Base-by-base conservation (phyloP, 805 yeast genomes). In the Lipomyces chichibuensis region DNA sequence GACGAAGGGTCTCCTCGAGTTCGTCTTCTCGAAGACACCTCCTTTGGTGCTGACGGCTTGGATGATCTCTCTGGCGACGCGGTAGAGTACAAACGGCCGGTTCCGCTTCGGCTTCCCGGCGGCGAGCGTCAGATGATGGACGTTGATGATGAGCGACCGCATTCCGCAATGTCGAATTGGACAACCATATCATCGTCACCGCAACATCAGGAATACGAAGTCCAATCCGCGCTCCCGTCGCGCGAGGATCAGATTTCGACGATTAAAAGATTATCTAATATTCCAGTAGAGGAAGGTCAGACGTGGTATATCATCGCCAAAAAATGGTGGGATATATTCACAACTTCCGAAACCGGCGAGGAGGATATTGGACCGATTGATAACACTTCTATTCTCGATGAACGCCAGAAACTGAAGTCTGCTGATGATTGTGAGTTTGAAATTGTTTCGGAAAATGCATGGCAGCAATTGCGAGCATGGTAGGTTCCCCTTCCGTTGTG, bases 281-380 rank as follows among this genome's bases (percentile, higher is more conserved):
- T 53, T 23, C 49, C 64, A 3, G 17, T 62, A 37, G 59, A 53
- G n/a, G 62, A 57, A 20, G 70, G 69, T n/a, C 63, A 65, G 55
- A 23, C 62, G 13, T 71, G 73, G 71, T 71, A 67, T 57, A 56
- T 68, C 20, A 23, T 71, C 11, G 61, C 68, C 1, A 13, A 27
- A 9, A 35, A 32, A 6, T 71, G 74, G 74, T 69, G 69, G 68
- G 55, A 57, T 9, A 20, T 33, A 0, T 67, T 71, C 37, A 17
- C 46, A 14, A 29, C 39, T 8, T 25, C 58, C 33, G 17, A 25
- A 14, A 11, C 55, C 1, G 43, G 43, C 25, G 62, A 46, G 3
- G 58, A 61, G 3, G 58, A 61, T 8, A 52, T 72, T 11, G 64
- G 61, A 11, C 67, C 73, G 20, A 62, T 73, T 11, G 71, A 71